These are phyloP conservation scores for Gossypium sturtianum DNA, from an alignment of 345 rosid genomes.

Conservation along the genomic window DNA sequence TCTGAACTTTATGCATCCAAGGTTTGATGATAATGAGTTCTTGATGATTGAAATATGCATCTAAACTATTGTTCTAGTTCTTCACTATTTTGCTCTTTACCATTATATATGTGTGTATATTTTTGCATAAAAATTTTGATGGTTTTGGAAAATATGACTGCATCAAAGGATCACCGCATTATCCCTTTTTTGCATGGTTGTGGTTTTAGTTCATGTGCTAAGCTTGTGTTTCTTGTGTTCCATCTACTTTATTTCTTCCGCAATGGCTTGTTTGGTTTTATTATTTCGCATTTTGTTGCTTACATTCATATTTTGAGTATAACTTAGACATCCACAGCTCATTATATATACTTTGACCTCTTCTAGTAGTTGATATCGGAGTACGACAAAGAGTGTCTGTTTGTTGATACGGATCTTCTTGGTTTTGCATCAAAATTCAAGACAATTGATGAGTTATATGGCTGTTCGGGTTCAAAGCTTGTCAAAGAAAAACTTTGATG, in stretches of 20 bases:
- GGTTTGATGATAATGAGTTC: not conserved
- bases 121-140: not conserved
- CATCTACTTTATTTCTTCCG: not conserved
- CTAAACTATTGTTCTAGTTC: not conserved
- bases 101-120: not conserved
- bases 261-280: not conserved
- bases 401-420: slow-evolving; percentile 10
- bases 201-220: not conserved
- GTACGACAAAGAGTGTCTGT: not conserved
- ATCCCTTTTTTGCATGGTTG: not conserved
- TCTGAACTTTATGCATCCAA: not conserved
- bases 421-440: slow-evolving; percentile 1
- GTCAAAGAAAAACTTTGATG: slow-evolving; percentile 32
- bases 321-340: not conserved
- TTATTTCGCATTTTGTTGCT: not conserved
- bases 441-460: slow-evolving; percentile 7
- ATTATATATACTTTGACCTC: not conserved
- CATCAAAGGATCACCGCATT: not conserved
- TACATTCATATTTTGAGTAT: not conserved
- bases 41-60: not conserved
- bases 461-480: slow-evolving; percentile 35
- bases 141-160: not conserved
- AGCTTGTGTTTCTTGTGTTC: not conserved
- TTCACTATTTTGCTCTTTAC: not conserved
- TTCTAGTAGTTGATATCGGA: not conserved